Conservation (phyloP, 176 grass and related monocot species). For the Tillandsia fasciculata region DNA sequence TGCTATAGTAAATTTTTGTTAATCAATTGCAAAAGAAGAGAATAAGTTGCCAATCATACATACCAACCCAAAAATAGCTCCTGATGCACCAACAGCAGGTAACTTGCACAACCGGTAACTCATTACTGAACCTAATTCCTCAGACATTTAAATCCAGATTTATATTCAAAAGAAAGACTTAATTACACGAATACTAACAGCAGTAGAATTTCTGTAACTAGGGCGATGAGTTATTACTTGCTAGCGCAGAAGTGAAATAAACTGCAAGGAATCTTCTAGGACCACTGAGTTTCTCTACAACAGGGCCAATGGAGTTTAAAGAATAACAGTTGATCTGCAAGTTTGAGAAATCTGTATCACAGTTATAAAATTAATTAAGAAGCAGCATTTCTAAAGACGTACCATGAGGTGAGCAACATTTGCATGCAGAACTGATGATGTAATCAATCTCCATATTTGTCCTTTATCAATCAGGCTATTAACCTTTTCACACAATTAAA, state of each 20-base stretch:
- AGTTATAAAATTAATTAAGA: not conserved
- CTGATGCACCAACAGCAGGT: slow-evolving; percentile 80
- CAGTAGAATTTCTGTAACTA: not conserved
- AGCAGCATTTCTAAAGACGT: slow-evolving; percentile 11
- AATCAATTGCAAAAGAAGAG: not conserved
- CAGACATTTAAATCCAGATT: slow-evolving; percentile 20
- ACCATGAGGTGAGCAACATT: slow-evolving; percentile 79
- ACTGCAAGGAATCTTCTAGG: slow-evolving; percentile 62
- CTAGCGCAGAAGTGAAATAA: slow-evolving; percentile 70
- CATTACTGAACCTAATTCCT: slow-evolving; percentile 72
- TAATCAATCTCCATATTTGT: slow-evolving; percentile 77
- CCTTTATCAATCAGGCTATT: slow-evolving; percentile 88
- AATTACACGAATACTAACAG: not conserved
- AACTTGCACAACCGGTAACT: slow-evolving; percentile 49
- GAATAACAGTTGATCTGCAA: slow-evolving; percentile 91
- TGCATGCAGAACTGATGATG: slow-evolving; percentile 75
- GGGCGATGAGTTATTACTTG: slow-evolving; percentile 38
- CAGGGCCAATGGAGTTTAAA: slow-evolving; percentile 83
- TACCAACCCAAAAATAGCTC: slow-evolving; percentile 93
- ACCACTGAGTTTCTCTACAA: slow-evolving; percentile 60
- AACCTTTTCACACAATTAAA: slow-evolving; percentile 35
- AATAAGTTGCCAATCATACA: slow-evolving; percentile 9
- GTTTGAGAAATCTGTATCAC: not conserved
- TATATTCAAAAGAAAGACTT: slow-evolving; percentile 7
- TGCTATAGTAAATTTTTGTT: not conserved